A percentile compares a stretch with the other conserved stretches of the same genome.
These are phyloP conservation scores for Capsicum chinense DNA, from an alignment of 257 asterid species.

Conservation along the genomic window DNA sequence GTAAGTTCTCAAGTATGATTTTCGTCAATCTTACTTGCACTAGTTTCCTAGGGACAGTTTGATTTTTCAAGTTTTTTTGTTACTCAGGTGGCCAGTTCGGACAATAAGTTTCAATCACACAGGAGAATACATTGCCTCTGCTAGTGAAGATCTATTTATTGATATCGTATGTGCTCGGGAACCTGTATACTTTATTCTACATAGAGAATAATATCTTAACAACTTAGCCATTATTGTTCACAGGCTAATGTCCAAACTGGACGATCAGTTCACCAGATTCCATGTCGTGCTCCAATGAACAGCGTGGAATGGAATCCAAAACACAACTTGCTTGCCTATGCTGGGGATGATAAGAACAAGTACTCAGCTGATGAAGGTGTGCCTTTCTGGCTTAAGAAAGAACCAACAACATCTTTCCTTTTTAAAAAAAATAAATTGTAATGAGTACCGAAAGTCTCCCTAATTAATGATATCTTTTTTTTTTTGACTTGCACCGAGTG, in stretches of 20 bases:
- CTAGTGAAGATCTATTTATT: conserved; percentile 93
- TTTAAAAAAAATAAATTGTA: too few species aligned
- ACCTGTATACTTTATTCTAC: conserved; percentile 9
- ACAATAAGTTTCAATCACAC: conserved; percentile 92
- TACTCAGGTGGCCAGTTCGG: conserved; percentile 93
- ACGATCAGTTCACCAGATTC: conserved; percentile 84
- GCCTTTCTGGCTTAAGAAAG: not conserved
- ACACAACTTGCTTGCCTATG: conserved; percentile 87
- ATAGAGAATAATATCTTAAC: not conserved
- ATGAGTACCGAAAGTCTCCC: too few species aligned
- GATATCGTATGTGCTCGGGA: conserved; percentile 71
- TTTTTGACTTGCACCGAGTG: conserved; percentile 21
- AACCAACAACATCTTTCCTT: too few species aligned
- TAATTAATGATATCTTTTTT: not conserved
- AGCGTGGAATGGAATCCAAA: conserved; percentile 99
- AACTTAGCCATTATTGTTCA: conserved; percentile 23
- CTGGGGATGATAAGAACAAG: conserved; percentile 97
- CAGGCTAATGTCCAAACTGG: conserved; percentile 88
- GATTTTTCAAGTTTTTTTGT: not conserved
- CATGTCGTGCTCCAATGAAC: conserved; percentile 98
- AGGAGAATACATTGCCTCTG: conserved; percentile 95
- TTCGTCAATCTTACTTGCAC: not conserved
- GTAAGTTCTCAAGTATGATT: conserved; percentile 50
- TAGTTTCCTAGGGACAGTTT: not conserved
- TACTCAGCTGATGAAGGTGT: conserved; percentile 92